These are phyloP conservation scores for Halophytophthora polymorphica DNA, from an alignment of 352 stramenopile species.

Conservation along the genomic window DNA sequence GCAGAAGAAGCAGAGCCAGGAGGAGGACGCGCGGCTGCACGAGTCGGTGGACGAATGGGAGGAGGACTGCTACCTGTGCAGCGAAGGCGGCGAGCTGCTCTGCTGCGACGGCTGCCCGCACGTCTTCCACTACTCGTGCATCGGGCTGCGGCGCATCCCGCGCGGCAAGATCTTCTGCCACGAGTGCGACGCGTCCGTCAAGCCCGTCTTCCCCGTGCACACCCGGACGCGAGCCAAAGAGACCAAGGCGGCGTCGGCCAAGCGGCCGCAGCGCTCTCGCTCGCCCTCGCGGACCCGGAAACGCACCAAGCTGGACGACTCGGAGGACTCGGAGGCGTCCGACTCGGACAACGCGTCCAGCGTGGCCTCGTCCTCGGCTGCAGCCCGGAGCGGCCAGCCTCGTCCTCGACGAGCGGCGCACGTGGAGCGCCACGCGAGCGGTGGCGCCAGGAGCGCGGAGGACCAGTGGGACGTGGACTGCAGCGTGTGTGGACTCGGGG, in stretches of 20 bases:
- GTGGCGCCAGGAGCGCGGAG: constrained; percentile 34
- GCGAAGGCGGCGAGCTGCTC: constrained; percentile 78
- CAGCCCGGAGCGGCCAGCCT: constrained; percentile 3
- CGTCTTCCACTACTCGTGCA: constrained; percentile 90
- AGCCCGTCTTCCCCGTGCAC: constrained; percentile 47
- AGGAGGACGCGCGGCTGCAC: constrained; percentile 37
- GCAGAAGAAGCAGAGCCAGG: constrained; percentile 65
- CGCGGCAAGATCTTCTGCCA: constrained; percentile 86
- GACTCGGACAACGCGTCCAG: constrained; percentile 23
- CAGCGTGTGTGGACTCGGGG: constrained; percentile 78
- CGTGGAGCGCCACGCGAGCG: constrained; percentile 17
- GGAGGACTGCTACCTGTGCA: constrained; percentile 89
- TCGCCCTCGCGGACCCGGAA: constrained; percentile 22
- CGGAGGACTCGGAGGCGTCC: constrained; percentile 14
- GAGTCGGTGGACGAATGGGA: constrained; percentile 84
- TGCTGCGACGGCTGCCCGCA: constrained; percentile 91
- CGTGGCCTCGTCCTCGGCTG: constrained; percentile 6
- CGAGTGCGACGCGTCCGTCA: constrained; percentile 66
- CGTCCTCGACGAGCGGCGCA: constrained; percentile 19
- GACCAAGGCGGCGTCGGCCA: constrained; percentile 5
- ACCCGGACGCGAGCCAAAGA: constrained; percentile 17
- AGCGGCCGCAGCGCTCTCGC: constrained; percentile 20
- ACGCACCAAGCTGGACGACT: constrained; percentile 20
- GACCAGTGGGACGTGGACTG: constrained; percentile 90
- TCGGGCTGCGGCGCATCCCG: constrained; percentile 72